Conservation (phyloP, 257 asterid species). For the Nicotiana knightiana region DNA sequence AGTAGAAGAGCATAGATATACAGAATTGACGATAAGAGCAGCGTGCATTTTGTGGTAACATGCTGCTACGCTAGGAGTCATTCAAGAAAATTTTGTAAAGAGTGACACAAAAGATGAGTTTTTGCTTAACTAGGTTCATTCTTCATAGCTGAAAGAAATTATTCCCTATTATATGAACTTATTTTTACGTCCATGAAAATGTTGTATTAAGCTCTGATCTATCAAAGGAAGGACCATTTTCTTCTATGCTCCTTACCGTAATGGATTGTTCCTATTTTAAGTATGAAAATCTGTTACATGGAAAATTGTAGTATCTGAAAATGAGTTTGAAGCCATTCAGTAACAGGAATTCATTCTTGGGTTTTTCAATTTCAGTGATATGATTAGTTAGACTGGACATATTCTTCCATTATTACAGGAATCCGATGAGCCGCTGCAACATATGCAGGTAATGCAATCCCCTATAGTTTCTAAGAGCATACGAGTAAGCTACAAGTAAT, state of each 20-base stretch:
- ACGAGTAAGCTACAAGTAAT: no score
- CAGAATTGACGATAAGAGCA: slow-evolving; percentile 11
- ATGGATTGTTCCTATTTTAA: neutral
- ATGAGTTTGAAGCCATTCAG: neutral
- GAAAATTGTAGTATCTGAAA: neutral
- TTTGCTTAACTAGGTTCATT: neutral
- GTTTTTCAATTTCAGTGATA: neutral
- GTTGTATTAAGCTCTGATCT: neutral
- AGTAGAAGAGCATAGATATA: neutral
- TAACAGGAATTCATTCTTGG: neutral
- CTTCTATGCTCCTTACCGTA: neutral
- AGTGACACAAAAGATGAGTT: neutral
- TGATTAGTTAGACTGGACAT: neutral
- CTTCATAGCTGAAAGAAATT: neutral
- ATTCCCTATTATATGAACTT: neutral
- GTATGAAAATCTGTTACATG: neutral
- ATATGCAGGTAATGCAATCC: no score
- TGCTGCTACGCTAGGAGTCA: slow-evolving; percentile 26
- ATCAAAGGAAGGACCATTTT: neutral
- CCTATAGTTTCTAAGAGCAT: no score
- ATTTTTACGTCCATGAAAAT: neutral
- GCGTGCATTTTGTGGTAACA: slow-evolving; percentile 35
- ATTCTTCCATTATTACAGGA: neutral
- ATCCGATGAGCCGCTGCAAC: no score
- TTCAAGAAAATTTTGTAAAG: neutral